Evolutionary conservation across 2,329 filamentous ascomycete genomes (phyloP).

Genomic region (Botrytis elliptica): DNA sequence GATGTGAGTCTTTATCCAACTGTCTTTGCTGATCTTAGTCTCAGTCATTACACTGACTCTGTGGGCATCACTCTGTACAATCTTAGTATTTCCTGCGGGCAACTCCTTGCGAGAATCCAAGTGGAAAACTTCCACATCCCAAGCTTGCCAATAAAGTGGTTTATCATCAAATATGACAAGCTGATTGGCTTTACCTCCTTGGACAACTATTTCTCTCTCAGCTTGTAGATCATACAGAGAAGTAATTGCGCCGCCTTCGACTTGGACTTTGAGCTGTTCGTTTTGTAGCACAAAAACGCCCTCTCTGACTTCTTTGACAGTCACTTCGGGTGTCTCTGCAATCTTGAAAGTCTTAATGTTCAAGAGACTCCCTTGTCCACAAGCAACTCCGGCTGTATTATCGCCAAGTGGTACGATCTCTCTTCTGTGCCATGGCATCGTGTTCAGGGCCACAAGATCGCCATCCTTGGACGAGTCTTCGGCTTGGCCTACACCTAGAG

Average conservation of each 20-base stretch:
- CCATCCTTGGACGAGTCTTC: slow-evolving; percentile 44
- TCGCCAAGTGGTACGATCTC: slow-evolving; percentile 67
- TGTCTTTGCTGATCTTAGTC: slow-evolving; percentile 83
- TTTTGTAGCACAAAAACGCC: slow-evolving; percentile 80
- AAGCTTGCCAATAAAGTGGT: slow-evolving; percentile 94
- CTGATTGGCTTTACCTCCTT: slow-evolving; percentile 78
- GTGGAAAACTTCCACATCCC: slow-evolving; percentile 97
- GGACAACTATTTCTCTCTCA: slow-evolving; percentile 74
- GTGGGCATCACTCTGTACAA: slow-evolving; percentile 70
- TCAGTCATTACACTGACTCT: slow-evolving; percentile 79
- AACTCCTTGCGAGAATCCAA: slow-evolving; percentile 82
- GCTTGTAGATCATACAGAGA: slow-evolving; percentile 76
- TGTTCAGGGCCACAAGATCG: slow-evolving; percentile 70
- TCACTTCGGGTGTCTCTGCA: slow-evolving; percentile 49
- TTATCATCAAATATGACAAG: slow-evolving; percentile 97
- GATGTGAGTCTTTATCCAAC: slow-evolving; percentile 83
- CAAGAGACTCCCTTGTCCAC: slow-evolving; percentile 54
- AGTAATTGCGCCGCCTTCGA: slow-evolving; percentile 74
- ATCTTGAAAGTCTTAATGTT: slow-evolving; percentile 51
- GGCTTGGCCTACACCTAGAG: slow-evolving; percentile 61
- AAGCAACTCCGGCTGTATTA: slow-evolving; percentile 53
- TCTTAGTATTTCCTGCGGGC: slow-evolving; percentile 62
- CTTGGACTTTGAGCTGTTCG: slow-evolving; percentile 68
- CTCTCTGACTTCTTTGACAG: slow-evolving; percentile 50
- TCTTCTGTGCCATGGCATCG: slow-evolving; percentile 78